Conservation (phyloP, 108 stramenopile genomes). For the Poteriospumella lacustris region DNA sequence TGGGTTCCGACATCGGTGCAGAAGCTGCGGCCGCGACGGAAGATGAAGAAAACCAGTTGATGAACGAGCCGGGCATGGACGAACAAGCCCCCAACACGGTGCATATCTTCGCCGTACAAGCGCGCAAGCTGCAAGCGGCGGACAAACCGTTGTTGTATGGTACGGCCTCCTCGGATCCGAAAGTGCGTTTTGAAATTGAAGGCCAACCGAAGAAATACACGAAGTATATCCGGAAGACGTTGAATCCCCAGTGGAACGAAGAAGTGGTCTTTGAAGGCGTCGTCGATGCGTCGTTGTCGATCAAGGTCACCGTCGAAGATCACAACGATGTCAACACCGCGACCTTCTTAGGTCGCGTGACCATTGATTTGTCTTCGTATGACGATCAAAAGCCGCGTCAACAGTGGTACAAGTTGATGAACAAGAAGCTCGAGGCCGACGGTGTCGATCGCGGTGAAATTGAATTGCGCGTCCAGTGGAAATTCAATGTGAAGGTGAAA, state of each 20-base stretch:
- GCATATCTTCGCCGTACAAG: not conserved
- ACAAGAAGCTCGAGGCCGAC: not conserved
- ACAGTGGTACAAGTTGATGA: conserved; percentile 21
- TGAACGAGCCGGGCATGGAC: too few species aligned
- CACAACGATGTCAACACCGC: not conserved
- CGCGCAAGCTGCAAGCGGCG: conserved; percentile 21
- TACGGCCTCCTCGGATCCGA: conserved; percentile 28
- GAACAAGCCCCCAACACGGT: conserved; percentile 27
- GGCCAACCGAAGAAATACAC: conserved; percentile 21
- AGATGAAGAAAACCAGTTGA: too few species aligned
- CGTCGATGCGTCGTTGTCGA: not conserved
- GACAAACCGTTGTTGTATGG: conserved; percentile 30
- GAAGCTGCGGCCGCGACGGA: too few species aligned
- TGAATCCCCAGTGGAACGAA: conserved; percentile 34
- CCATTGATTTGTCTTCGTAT: not conserved
- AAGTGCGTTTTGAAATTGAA: not conserved
- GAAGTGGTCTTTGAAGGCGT: not conserved
- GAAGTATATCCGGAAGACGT: not conserved
- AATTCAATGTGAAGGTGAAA: not conserved
- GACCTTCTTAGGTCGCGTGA: not conserved
- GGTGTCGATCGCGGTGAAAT: conserved; percentile 25
- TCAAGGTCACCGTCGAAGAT: not conserved
- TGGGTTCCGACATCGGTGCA: too few species aligned
- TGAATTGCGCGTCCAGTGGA: not conserved
- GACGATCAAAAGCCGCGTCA: conserved; percentile 3